phyloP scores from a whole-genome alignment of 768 basidiomycete genomes.

The Lactarius indigo region DNA sequence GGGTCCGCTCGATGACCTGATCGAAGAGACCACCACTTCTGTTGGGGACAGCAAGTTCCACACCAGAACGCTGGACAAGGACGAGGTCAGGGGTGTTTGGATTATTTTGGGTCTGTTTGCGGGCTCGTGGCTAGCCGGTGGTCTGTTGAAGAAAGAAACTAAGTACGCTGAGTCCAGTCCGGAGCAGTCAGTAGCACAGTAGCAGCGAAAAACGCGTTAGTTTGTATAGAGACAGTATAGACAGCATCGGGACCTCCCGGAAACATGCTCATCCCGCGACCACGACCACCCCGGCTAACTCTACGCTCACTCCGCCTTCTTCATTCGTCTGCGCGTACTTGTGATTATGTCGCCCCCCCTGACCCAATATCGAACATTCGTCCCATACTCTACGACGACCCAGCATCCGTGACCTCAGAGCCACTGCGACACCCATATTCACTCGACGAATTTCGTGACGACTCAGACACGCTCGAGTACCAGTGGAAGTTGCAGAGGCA shows the following conservation, averaged over 20 bases:
- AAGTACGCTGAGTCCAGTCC: conserved; percentile 26
- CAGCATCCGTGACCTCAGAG: conserved; percentile 28
- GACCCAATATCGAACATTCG: conserved; percentile 78
- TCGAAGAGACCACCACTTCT: conserved; percentile 13
- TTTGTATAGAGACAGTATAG: background rate
- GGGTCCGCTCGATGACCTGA: conserved; percentile 20
- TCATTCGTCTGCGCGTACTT: conserved; percentile 17
- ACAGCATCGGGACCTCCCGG: conserved; percentile 6
- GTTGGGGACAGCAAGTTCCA: conserved; percentile 5
- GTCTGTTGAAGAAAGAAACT: conserved; percentile 28
- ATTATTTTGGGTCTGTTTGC: conserved; percentile 46
- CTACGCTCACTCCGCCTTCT: conserved; percentile 22
- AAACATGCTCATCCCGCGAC: conserved; percentile 20
- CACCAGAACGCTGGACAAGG: conserved; percentile 37
- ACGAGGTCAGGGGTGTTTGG: conserved; percentile 49
- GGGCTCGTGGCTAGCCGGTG: conserved; percentile 47
- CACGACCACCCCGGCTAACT: conserved; percentile 16
- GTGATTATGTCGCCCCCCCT: conserved; percentile 60
- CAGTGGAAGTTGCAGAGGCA: conserved; percentile 70
- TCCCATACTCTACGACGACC: conserved; percentile 71
- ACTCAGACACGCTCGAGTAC: conserved; percentile 46
- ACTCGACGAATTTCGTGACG: conserved; percentile 59
- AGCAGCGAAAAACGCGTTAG: background rate
- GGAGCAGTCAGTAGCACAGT: conserved; percentile 2
- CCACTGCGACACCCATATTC: conserved; percentile 65